These are phyloP conservation scores for Lablab purpureus DNA, from an alignment of 306 rosid genomes.

Conservation along the genomic window DNA sequence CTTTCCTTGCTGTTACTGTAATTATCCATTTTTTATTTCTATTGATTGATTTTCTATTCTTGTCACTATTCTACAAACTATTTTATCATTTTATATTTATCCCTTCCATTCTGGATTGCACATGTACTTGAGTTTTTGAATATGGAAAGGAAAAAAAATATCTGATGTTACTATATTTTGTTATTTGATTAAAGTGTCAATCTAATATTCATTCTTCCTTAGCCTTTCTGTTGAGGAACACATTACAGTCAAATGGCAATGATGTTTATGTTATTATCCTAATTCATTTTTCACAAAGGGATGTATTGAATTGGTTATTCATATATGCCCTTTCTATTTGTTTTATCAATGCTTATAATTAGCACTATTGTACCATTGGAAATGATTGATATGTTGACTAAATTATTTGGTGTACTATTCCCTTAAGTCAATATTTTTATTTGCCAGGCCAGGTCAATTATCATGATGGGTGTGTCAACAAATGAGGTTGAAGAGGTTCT, in stretches of 20 bases:
- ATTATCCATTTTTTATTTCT: constrained; percentile 8
- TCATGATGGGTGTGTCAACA: constrained; percentile 90
- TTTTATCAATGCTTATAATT: constrained; percentile 15
- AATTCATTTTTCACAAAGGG: constrained; percentile 13
- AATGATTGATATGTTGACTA: constrained; percentile 7
- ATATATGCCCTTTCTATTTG: background rate
- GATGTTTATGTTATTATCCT: constrained; percentile 1
- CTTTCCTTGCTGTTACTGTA: constrained; percentile 15
- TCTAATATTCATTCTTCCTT: constrained; percentile 21
- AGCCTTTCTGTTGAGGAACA: constrained; percentile 3
- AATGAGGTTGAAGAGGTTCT: constrained; percentile 86
- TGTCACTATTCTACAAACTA: constrained; percentile 2
- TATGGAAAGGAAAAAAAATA: background rate
- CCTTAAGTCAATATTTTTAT: constrained; percentile 33
- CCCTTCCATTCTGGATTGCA: constrained; percentile 27
- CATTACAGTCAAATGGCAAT: background rate
- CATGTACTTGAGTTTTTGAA: background rate
- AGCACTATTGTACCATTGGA: background rate
- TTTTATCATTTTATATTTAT: constrained; percentile 4
- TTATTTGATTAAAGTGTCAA: constrained; percentile 1
- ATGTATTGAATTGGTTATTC: background rate
- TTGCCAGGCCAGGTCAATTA: constrained; percentile 73
- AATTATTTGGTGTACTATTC: constrained; percentile 17
- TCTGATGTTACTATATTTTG: constrained; percentile 29
- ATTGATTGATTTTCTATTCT: background rate